A percentile compares a stretch with the other conserved stretches of the same genome.
These are phyloP conservation scores for Fraxinus paxiana DNA, from an alignment of 305 asterid species.

Conservation along the genomic window DNA sequence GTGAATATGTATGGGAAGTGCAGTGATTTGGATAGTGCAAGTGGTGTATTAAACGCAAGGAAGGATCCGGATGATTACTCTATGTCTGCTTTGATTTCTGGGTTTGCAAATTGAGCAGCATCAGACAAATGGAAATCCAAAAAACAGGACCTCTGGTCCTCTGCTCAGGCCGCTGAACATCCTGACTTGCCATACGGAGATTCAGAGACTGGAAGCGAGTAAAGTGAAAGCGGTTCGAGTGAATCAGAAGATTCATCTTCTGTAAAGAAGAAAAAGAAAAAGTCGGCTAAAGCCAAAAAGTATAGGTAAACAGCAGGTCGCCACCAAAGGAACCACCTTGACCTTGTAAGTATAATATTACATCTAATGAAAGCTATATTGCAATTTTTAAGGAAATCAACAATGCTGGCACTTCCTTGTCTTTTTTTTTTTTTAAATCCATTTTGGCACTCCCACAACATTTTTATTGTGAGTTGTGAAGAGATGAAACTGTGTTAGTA, in stretches of 20 bases:
- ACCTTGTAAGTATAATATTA: neutral
- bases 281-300: constrained; percentile 84
- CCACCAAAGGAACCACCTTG: neutral
- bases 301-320: constrained; percentile 28
- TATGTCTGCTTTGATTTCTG: constrained; percentile 52
- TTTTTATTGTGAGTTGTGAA: neutral
- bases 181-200: constrained; percentile 23
- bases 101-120: constrained; percentile 39
- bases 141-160: constrained; percentile 5
- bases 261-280: constrained; percentile 81
- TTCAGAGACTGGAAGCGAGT: constrained; percentile 41
- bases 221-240: constrained; percentile 38
- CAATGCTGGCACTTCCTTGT: neutral
- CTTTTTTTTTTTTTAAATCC: neutral
- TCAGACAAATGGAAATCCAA: constrained; percentile 18
- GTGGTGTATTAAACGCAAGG: constrained; percentile 34
- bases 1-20: constrained; percentile 76
- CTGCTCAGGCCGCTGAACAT: neutral
- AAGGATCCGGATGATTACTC: constrained; percentile 59
- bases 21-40: constrained; percentile 58
- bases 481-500: neutral
- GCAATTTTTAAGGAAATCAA: neutral
- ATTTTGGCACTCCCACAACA: neutral
- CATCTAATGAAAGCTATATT: neutral
- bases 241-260: constrained; percentile 43